Percentiles rank a stretch among this genome's conserved stretches.
phyloP scores from a whole-genome alignment of 352 stramenopile species.

The Pythium aristosporum region DNA sequence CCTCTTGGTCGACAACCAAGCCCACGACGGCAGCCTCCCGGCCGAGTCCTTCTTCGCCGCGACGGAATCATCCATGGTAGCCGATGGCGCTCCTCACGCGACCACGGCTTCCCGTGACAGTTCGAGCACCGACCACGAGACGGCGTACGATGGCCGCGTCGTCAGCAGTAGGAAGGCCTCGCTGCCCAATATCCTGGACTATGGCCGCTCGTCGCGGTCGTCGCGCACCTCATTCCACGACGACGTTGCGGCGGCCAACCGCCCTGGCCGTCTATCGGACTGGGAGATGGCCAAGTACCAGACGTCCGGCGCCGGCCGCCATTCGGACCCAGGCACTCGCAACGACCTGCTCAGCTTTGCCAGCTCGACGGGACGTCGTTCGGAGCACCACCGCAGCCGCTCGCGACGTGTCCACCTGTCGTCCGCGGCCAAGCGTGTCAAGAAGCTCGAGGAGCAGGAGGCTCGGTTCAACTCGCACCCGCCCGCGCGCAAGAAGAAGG shows the following conservation, averaged over 20 bases:
- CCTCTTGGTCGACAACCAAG: background rate
- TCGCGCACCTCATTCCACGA: conserved; percentile 61
- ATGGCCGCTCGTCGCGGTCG: conserved; percentile 37
- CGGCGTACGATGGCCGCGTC: conserved; percentile 32
- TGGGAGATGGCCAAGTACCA: conserved; percentile 52
- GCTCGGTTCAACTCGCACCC: conserved; percentile 53
- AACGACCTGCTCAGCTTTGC: conserved; percentile 75
- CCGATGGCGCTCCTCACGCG: background rate
- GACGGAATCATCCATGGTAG: background rate
- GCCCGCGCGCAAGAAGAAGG: conserved; percentile 33
- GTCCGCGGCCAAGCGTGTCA: conserved; percentile 78
- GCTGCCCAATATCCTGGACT: conserved; percentile 55
- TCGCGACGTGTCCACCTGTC: conserved; percentile 69
- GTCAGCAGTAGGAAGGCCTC: conserved; percentile 42
- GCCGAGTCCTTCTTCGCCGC: background rate
- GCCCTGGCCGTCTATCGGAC: conserved; percentile 37
- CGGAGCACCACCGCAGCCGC: conserved; percentile 47
- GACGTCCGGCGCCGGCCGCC: conserved; percentile 39
- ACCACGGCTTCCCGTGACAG: background rate
- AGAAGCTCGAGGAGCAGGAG: conserved; percentile 81
- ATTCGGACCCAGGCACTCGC: conserved; percentile 70
- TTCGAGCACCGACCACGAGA: conserved; percentile 3
- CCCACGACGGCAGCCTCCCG: background rate
- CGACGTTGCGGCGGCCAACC: conserved; percentile 1
- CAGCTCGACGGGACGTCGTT: conserved; percentile 34